Conservation (phyloP, 73 alveolate genomes). For the Paramecium octaurelia region DNA sequence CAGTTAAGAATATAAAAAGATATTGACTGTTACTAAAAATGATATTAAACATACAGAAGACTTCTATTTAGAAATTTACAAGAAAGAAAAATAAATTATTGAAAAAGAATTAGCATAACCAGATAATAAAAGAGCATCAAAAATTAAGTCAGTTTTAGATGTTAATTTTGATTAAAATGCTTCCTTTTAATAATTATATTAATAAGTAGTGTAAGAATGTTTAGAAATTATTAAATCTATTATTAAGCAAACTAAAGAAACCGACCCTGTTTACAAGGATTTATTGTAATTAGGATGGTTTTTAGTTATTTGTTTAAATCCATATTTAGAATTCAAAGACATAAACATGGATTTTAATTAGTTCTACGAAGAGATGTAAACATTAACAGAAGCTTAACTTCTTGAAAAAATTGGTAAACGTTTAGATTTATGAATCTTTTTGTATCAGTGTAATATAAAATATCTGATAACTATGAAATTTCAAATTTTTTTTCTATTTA, state of each 20-base stretch:
- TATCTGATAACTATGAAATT: background rate
- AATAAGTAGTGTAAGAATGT: conserved; percentile 4
- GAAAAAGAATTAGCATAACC: conserved; percentile 1
- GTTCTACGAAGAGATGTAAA: conserved; percentile 2
- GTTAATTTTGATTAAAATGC: conserved; percentile 18
- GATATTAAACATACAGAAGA: conserved; percentile 42
- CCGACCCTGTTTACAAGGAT: conserved; percentile 12
- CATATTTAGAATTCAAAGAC: conserved; percentile 28
- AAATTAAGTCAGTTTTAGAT: conserved; percentile 36
- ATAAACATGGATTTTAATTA: conserved; percentile 32
- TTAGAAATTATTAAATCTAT: background rate
- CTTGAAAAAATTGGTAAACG: conserved; percentile 3
- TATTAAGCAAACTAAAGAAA: background rate
- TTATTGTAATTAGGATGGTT: conserved; percentile 41
- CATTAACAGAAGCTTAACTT: background rate
- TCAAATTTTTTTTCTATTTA: background rate
- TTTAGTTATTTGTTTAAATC: conserved; percentile 35
- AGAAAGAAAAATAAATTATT: conserved; percentile 31
- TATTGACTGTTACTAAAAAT: conserved; percentile 41
- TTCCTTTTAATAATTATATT: background rate
- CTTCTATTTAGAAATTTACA: conserved; percentile 30
- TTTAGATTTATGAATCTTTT: conserved; percentile 27
- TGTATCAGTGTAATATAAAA: background rate
- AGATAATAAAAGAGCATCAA: conserved; percentile 30
- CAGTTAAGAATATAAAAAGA: conserved; percentile 30